phyloP scores from a whole-genome alignment of 108 stramenopile species.

The Mediolabrus comicus region DNA sequence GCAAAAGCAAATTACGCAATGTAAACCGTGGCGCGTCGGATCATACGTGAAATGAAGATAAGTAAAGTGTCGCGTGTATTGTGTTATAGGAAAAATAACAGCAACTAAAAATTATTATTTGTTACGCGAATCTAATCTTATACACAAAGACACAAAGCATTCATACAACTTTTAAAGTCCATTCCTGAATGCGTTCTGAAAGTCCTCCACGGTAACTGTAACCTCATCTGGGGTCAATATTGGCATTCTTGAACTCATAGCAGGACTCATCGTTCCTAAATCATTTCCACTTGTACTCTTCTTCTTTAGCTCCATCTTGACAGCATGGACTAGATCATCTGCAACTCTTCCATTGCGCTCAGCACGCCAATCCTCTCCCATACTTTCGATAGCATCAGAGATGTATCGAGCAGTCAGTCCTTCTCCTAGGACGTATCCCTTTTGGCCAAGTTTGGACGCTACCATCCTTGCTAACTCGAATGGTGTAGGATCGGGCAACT shows the following conservation, averaged over 20 bases:
- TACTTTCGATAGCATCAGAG: conserved; percentile 74
- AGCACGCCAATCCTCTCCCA: conserved; percentile 80
- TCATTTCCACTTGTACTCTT: conserved; percentile 61
- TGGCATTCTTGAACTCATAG: conserved; percentile 68
- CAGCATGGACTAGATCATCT: conserved; percentile 71
- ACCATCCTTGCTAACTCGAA: conserved; percentile 82
- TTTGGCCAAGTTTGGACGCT: conserved; percentile 59
- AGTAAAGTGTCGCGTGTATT: too few relatives aligned
- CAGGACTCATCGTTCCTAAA: conserved; percentile 73
- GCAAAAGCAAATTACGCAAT: not conserved
- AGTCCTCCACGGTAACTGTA: conserved; percentile 84
- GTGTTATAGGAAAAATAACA: not conserved
- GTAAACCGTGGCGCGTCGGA: not conserved
- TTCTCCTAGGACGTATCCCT: conserved; percentile 72
- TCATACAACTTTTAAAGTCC: conserved; percentile 55
- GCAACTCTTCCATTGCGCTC: conserved; percentile 83
- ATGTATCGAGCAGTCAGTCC: conserved; percentile 75
- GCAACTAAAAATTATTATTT: not conserved
- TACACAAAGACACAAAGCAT: not conserved
- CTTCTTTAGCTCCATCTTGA: conserved; percentile 67
- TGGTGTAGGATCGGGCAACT: conserved; percentile 78
- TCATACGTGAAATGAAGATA: too few relatives aligned
- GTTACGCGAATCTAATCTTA: not conserved
- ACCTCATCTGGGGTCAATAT: conserved; percentile 76
- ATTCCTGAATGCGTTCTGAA: conserved; percentile 88